Evolutionary conservation across 495 filamentous ascomycete genomes (phyloP).

Genomic region (Penicillium pulvis): DNA sequence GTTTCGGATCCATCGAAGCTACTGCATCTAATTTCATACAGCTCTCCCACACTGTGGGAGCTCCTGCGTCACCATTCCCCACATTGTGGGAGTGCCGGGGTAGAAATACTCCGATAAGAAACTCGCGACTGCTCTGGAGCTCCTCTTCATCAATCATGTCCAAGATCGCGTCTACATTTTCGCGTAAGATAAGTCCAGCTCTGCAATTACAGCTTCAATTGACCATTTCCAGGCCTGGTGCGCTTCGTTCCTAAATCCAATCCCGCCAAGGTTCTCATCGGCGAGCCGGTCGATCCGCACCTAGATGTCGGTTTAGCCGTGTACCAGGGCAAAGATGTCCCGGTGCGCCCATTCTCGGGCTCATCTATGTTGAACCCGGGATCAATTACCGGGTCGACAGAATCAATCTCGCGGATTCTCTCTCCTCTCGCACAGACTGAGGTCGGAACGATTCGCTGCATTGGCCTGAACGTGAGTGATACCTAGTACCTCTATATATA

Average conservation of each 20-base stretch:
- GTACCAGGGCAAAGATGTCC: constrained; percentile 55
- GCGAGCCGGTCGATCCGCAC: constrained; percentile 54
- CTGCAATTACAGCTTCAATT: constrained; percentile 4
- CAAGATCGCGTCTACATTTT: constrained; percentile 46
- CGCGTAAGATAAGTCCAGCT: constrained; percentile 31
- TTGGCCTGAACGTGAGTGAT: constrained; percentile 68
- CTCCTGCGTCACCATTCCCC: not conserved
- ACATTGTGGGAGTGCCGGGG: constrained; percentile 6
- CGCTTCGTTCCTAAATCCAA: constrained; percentile 59
- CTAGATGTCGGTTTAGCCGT: constrained; percentile 59
- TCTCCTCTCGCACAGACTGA: constrained; percentile 54
- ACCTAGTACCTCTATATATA: not conserved
- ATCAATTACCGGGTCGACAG: constrained; percentile 47
- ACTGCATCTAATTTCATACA: not conserved
- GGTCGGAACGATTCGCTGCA: constrained; percentile 60
- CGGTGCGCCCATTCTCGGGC: constrained; percentile 56
- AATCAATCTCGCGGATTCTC: constrained; percentile 54
- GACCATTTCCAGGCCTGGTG: constrained; percentile 51
- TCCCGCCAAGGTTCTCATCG: constrained; percentile 53
- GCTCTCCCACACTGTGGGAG: not conserved
- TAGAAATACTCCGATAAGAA: constrained; percentile 26
- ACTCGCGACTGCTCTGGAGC: constrained; percentile 2
- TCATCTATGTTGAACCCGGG: constrained; percentile 56
- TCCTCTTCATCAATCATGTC: constrained; percentile 33
- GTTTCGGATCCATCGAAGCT: no score